Evolutionary conservation across 257 asterid genomes (phyloP).

Genomic region (Scutellaria baicalensis): DNA sequence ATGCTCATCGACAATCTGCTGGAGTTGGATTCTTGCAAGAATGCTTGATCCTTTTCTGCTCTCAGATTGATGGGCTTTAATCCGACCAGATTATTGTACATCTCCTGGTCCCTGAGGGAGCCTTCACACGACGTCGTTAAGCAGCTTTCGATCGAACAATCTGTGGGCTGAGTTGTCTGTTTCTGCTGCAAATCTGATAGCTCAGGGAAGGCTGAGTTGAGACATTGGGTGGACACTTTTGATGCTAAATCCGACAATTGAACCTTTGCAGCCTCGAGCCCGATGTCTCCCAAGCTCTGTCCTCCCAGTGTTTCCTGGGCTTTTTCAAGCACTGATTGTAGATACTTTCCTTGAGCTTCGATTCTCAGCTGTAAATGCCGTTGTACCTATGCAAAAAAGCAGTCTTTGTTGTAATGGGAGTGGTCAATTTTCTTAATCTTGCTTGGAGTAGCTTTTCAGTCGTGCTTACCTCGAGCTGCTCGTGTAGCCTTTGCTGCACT

Average conservation of each 20-base stretch:
- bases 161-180: conserved; percentile 39
- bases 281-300: conserved; percentile 54
- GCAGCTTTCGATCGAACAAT: conserved; percentile 61
- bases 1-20: conserved; percentile 63
- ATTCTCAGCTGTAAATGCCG: conserved; percentile 76
- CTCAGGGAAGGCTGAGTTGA: conserved; percentile 49
- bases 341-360: conserved; percentile 79
- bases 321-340: conserved; percentile 76
- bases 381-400: conserved; percentile 47
- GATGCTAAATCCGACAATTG: conserved; percentile 64
- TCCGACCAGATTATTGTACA: conserved; percentile 35
- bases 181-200: conserved; percentile 37
- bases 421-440: background rate
- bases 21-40: conserved; percentile 18
- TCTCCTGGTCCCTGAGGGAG: conserved; percentile 42
- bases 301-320: conserved; percentile 86
- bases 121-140: conserved; percentile 52
- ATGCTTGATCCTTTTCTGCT: conserved; percentile 25
- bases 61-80: conserved; percentile 25
- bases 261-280: conserved; percentile 63
- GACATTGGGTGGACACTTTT: conserved; percentile 58
- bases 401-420: background rate
- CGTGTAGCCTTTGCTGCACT: conserved; percentile 65
- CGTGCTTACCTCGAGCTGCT: conserved; percentile 68
- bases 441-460: background rate